Conservation (phyloP, 2,329 filamentous ascomycete genomes). For the Sodiomyces alkalinus region DNA sequence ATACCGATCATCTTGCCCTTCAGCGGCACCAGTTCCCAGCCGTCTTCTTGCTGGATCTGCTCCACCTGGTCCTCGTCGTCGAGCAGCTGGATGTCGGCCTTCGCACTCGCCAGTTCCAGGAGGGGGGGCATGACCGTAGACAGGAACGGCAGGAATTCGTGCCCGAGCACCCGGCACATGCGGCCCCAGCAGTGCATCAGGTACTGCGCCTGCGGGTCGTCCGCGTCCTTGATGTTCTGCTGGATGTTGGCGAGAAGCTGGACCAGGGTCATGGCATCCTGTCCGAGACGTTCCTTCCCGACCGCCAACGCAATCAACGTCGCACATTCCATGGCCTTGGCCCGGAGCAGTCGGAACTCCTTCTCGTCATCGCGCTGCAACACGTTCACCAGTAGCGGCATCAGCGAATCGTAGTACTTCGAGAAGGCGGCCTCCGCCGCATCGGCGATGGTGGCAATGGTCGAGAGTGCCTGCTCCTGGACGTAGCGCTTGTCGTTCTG, state of each 20-base stretch:
- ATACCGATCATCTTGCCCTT: slow-evolving; percentile 98
- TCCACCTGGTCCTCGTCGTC: slow-evolving; percentile 93
- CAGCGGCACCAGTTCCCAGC: slow-evolving; percentile 92
- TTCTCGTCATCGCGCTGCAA: slow-evolving; percentile 82
- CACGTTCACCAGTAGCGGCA: slow-evolving; percentile 87
- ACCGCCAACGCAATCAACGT: slow-evolving; percentile 92
- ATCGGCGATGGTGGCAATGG: slow-evolving; percentile 97
- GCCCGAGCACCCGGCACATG: slow-evolving; percentile 88
- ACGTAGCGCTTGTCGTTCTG: slow-evolving; percentile 91
- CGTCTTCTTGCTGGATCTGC: slow-evolving; percentile 83
- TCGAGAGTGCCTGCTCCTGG: slow-evolving; percentile 93
- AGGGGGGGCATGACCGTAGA: slow-evolving; percentile 89
- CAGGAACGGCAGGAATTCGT: slow-evolving; percentile 85
- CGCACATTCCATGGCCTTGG: slow-evolving; percentile 98
- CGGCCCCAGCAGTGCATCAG: slow-evolving; percentile 97
- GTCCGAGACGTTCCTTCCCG: slow-evolving; percentile 79
- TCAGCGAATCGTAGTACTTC: slow-evolving; percentile 89
- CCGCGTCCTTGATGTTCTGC: slow-evolving; percentile 68
- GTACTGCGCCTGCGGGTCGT: slow-evolving; percentile 94
- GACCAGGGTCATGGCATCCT: slow-evolving; percentile 75
- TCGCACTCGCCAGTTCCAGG: slow-evolving; percentile 78
- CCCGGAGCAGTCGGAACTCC: slow-evolving; percentile 78
- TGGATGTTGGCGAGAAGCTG: slow-evolving; percentile 81
- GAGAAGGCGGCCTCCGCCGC: slow-evolving; percentile 89
- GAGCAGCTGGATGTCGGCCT: slow-evolving; percentile 90